phyloP scores from a whole-genome alignment of 2,329 filamentous ascomycete species.

The Colletotrichum somersetense region DNA sequence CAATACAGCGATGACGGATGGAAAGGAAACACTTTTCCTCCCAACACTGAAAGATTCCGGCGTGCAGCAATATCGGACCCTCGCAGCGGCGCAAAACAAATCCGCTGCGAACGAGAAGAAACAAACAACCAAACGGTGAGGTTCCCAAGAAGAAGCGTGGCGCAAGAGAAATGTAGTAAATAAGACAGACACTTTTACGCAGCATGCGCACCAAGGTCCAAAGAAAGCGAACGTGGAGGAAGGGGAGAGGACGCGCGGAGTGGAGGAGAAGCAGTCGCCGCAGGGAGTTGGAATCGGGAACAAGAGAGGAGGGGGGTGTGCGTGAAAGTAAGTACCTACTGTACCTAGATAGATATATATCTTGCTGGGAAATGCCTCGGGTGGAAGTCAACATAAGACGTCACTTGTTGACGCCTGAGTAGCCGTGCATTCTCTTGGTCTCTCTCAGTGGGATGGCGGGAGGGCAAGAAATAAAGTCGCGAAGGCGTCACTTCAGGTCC shows the following conservation, averaged over 20 bases:
- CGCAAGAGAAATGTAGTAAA: conserved; percentile 14
- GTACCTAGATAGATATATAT: neutral
- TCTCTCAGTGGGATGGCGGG: conserved; percentile 24
- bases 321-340: conserved; percentile 3
- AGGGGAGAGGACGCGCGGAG: neutral
- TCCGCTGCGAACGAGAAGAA: conserved; percentile 20
- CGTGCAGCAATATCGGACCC: conserved; percentile 23
- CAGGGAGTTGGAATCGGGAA: neutral
- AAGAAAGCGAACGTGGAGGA: conserved; percentile 3
- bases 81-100: conserved; percentile 18
- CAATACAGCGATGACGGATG: neutral
- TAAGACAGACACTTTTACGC: neutral
- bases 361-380: neutral
- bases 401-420: conserved; percentile 3
- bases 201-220: neutral
- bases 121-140: neutral
- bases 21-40: neutral
- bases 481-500: conserved; percentile 35
- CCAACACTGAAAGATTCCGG: neutral
- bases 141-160: neutral
- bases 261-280: neutral
- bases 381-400: conserved; percentile 4
- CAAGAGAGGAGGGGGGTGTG: neutral
- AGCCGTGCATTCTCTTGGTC: conserved; percentile 8
- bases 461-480: conserved; percentile 16